Percentiles rank a stretch among this genome's conserved stretches.
Evolutionary conservation across 2,329 filamentous ascomycete species (phyloP).

Genomic region (Metarhizium guizhouense): DNA sequence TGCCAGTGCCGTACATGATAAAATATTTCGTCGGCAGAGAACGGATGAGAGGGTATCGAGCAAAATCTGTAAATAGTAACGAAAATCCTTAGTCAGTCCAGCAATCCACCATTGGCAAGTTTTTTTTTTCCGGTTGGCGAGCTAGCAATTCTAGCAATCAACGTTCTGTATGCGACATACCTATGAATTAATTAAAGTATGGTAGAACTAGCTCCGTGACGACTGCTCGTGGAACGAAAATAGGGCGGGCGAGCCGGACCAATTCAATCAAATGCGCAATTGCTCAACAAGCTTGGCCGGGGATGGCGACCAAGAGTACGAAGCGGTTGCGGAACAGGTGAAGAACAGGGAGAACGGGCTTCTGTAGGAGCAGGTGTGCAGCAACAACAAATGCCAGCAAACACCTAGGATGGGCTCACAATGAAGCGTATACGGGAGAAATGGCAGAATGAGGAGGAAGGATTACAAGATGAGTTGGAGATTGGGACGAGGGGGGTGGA

Average conservation of each 20-base stretch:
- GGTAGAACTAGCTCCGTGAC: constrained; percentile 11
- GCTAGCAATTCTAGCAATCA: background rate
- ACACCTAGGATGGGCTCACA: constrained; percentile 6
- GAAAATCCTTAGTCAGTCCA: background rate
- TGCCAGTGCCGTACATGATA: constrained; percentile 78
- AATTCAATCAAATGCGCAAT: constrained; percentile 3
- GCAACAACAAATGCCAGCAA: constrained; percentile 4
- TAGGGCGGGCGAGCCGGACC: background rate
- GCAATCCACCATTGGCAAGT: background rate
- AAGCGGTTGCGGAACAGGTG: background rate
- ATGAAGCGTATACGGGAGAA: background rate
- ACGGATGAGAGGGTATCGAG: constrained; percentile 31
- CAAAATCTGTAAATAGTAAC: constrained; percentile 14
- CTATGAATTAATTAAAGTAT: constrained; percentile 22
- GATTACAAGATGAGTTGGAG: background rate
- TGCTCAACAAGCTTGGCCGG: constrained; percentile 6
- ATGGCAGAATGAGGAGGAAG: constrained; percentile 3
- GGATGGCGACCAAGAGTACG: constrained; percentile 7
- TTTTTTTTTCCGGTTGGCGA: background rate
- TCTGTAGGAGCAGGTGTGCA: constrained; percentile 5
- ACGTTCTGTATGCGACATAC: constrained; percentile 12
- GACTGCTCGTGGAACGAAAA: background rate
- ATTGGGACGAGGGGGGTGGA: background rate
- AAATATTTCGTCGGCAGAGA: background rate
- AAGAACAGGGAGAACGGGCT: background rate